Evolutionary conservation across 306 rosid species (phyloP).

Genomic region (Luffa acutangula): DNA sequence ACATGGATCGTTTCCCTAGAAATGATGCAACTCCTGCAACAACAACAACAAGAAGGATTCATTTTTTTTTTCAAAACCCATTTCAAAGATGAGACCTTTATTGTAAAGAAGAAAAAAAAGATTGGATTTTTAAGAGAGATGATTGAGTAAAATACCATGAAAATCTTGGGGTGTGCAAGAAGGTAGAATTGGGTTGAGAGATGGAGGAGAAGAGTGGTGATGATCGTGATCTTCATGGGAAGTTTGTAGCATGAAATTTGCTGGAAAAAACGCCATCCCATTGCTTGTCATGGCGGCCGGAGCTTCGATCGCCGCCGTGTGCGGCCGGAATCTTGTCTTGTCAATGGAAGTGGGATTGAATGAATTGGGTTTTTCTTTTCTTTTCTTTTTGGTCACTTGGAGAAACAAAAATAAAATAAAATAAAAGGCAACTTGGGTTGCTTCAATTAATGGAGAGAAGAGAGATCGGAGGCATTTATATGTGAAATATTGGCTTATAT

Average conservation of each 20-base stretch:
- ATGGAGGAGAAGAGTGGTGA: constrained; percentile 50
- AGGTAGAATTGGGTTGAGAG: constrained; percentile 61
- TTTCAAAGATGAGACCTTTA: neutral
- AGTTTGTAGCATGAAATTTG: constrained; percentile 88
- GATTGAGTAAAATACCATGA: constrained; percentile 41
- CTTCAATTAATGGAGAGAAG: neutral
- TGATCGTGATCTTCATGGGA: constrained; percentile 47
- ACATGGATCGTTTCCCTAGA: constrained; percentile 18
- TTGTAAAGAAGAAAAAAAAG: neutral
- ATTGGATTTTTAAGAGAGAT: constrained; percentile 2
- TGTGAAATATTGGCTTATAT: constrained; percentile 29
- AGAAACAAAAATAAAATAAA: constrained; percentile 9
- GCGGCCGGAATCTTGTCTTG: neutral
- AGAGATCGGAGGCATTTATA: constrained; percentile 23
- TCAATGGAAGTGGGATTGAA: neutral
- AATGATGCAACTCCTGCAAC: constrained; percentile 15
- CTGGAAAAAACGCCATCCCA: constrained; percentile 88
- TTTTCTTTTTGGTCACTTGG: constrained; percentile 9
- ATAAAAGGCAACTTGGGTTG: constrained; percentile 4
- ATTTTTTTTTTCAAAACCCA: neutral
- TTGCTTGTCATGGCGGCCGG: constrained; percentile 28
- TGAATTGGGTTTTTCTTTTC: neutral
- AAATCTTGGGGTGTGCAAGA: constrained; percentile 77
- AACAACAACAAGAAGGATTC: neutral
- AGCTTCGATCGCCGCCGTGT: neutral